phyloP scores from a whole-genome alignment of 2,329 filamentous ascomycete species.

The Penicillium hesseltinei region DNA sequence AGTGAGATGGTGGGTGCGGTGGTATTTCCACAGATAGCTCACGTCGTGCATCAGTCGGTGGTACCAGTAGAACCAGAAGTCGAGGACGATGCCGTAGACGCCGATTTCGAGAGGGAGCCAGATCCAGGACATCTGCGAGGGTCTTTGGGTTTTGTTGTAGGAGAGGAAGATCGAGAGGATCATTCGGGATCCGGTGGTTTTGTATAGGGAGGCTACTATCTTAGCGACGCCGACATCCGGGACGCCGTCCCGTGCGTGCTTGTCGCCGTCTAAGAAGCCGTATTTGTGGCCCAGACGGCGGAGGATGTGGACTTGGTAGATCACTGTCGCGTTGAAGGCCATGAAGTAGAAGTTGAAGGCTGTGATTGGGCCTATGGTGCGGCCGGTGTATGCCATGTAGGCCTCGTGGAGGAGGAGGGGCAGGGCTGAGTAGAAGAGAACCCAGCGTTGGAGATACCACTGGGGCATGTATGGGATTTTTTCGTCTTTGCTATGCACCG shows the following conservation, averaged over 20 bases:
- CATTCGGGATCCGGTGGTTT: slow-evolving; percentile 35
- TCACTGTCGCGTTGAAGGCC: slow-evolving; percentile 41
- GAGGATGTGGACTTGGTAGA: slow-evolving; percentile 36
- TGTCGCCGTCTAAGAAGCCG: slow-evolving; percentile 25
- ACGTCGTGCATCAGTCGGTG: slow-evolving; percentile 44
- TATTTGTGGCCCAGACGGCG: slow-evolving; percentile 21
- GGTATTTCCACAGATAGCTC: slow-evolving; percentile 43
- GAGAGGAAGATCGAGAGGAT: slow-evolving; percentile 34
- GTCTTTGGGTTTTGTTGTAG: slow-evolving; percentile 27
- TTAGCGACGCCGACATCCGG: slow-evolving; percentile 42
- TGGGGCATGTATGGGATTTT: slow-evolving; percentile 42
- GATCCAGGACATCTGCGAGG: slow-evolving; percentile 29
- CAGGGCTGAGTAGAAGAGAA: slow-evolving; percentile 40
- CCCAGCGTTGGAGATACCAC: slow-evolving; percentile 40
- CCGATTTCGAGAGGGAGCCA: slow-evolving; percentile 39
- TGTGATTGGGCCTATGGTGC: slow-evolving; percentile 31
- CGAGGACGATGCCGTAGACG: slow-evolving; percentile 24
- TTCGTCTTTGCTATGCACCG: slow-evolving; percentile 44
- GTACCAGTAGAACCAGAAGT: slow-evolving; percentile 29
- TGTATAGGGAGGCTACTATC: slow-evolving; percentile 34
- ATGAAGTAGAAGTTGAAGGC: slow-evolving; percentile 42
- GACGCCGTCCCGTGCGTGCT: slow-evolving; percentile 38
- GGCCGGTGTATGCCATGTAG: slow-evolving; percentile 31
- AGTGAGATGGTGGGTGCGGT: slow-evolving; percentile 48
- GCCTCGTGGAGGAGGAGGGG: slow-evolving; percentile 42